Evolutionary conservation across 768 basidiomycete genomes (phyloP), one percentile per base, ranked within the genome.

Genomic region (Agrocybe chaxingu): DNA sequence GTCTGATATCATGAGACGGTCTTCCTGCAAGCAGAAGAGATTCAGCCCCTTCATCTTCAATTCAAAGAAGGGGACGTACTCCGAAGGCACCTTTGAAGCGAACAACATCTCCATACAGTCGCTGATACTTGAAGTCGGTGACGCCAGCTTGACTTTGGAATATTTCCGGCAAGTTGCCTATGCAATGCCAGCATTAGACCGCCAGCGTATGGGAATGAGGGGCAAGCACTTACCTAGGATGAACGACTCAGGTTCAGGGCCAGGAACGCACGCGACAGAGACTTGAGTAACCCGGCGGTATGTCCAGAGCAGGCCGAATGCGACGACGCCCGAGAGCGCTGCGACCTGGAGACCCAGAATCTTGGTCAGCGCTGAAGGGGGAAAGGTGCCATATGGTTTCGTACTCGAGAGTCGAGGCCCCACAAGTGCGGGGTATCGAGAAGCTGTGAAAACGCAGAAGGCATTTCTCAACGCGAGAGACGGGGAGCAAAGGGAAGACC

Each of bases 61-160:
- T 18, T 35, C 43, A 43, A 37, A 45, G 31, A 39, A 39, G 18
- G 24, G 40, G 39, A 52, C 70, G 35, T 61, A 80, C 79, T 44
- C 78, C 75, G 53, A 80, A 73, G 13, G 74, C 63, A 3, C 74
- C 80, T 58, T 78, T 77, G 48, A 82, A 57, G 35, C 77, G 75
- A 30, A 78, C 73, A 11, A 81, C 66, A 53, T 75, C 74, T 1
- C 81, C 80, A 55, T 69, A 82, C 51, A 69, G 59, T 32, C 61
- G 65, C 55, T 76, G 73, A 62, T 79, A 81, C 57, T 75, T 77
- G 61, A 80, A 80, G 52, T 81, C 80, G 6, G 75, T 70, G 44
- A 70, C 69, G 8, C 73, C 79, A 12, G 72, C 78, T 59, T 80
- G 72, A 51, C 74, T 75, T 53, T 77, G 77, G 53, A 78, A 75